These are phyloP conservation scores for Umbelopsis sp. DNA, from an alignment of 192 early-diverging fungal species.

Conservation along the genomic window DNA sequence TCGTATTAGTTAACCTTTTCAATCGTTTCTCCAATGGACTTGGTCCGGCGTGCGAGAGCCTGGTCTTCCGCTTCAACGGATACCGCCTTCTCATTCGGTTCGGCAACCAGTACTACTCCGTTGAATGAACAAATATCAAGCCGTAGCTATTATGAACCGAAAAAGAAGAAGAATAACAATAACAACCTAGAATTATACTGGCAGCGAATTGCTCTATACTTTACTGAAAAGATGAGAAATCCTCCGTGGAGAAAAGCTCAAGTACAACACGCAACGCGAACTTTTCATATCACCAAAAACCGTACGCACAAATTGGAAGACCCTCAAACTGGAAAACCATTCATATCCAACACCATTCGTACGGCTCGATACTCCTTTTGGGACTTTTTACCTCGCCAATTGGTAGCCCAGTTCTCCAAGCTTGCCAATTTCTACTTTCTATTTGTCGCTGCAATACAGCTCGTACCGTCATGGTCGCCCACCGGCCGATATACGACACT, in stretches of 20 bases:
- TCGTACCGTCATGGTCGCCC: conserved; percentile 68
- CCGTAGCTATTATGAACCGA: conserved; percentile 10
- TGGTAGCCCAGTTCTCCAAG: conserved; percentile 69
- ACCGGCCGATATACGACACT: conserved; percentile 82
- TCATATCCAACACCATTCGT: conserved; percentile 61
- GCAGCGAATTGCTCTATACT: neutral
- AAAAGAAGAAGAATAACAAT: conserved; percentile 6
- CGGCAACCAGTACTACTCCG: conserved; percentile 5
- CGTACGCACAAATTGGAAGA: conserved; percentile 36
- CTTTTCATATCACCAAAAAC: neutral
- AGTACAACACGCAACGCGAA: conserved; percentile 5
- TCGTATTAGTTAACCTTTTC: neutral
- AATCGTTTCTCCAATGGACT: neutral
- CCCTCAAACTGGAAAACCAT: conserved; percentile 47
- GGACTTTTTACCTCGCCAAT: conserved; percentile 64
- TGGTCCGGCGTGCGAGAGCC: conserved; percentile 17
- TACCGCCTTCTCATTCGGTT: conserved; percentile 8
- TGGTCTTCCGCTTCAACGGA: conserved; percentile 12
- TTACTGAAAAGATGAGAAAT: neutral
- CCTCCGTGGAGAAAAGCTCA: neutral
- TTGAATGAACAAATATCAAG: conserved; percentile 1
- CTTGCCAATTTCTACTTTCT: conserved; percentile 73
- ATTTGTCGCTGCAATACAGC: conserved; percentile 61
- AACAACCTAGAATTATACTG: neutral
- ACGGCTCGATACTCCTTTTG: conserved; percentile 65